A percentile compares a stretch with the other conserved stretches of the same genome.
phyloP scores from a whole-genome alignment of 1,139 yeast species.

The Suhomyces atakaporum region DNA sequence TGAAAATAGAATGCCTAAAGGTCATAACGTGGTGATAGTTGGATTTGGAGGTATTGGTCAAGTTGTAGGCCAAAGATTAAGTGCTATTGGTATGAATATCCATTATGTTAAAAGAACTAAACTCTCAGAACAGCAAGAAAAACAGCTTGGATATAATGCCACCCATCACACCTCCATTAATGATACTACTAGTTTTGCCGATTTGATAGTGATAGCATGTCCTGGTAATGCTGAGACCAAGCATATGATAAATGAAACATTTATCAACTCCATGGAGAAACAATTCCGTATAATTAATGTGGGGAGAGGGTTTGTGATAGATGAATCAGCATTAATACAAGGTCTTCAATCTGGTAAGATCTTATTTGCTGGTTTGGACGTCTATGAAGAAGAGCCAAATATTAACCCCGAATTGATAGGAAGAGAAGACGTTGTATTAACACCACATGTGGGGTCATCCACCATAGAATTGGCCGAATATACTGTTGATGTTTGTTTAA shows the following conservation, averaged over 20 bases:
- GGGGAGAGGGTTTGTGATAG: constrained; percentile 73
- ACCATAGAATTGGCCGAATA: constrained; percentile 52
- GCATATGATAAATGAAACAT: constrained; percentile 52
- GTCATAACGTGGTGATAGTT: constrained; percentile 27
- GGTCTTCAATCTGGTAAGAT: constrained; percentile 72
- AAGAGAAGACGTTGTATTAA: constrained; percentile 68
- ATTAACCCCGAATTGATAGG: constrained; percentile 53
- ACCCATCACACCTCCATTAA: constrained; percentile 19
- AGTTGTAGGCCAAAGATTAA: constrained; percentile 23
- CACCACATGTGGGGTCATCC: constrained; percentile 80
- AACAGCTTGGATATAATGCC: constrained; percentile 19
- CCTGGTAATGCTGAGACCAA: constrained; percentile 65
- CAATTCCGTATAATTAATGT: constrained; percentile 72
- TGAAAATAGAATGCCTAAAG: constrained; percentile 20
- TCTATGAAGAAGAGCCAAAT: constrained; percentile 68
- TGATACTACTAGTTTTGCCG: constrained; percentile 42
- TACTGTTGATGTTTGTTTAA: constrained; percentile 40
- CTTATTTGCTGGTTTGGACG: constrained; percentile 77
- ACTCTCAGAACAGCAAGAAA: constrained; percentile 16
- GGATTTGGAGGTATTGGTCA: constrained; percentile 30
- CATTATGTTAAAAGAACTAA: constrained; percentile 25
- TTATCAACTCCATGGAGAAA: constrained; percentile 48
- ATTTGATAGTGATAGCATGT: constrained; percentile 65
- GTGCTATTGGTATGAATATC: constrained; percentile 26
- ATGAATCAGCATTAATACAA: constrained; percentile 67